Percentiles rank a stretch among this genome's conserved stretches.
These are phyloP conservation scores for Mycosphaerella arachidis DNA, from an alignment of 2,329 filamentous ascomycete species.

Conservation along the genomic window DNA sequence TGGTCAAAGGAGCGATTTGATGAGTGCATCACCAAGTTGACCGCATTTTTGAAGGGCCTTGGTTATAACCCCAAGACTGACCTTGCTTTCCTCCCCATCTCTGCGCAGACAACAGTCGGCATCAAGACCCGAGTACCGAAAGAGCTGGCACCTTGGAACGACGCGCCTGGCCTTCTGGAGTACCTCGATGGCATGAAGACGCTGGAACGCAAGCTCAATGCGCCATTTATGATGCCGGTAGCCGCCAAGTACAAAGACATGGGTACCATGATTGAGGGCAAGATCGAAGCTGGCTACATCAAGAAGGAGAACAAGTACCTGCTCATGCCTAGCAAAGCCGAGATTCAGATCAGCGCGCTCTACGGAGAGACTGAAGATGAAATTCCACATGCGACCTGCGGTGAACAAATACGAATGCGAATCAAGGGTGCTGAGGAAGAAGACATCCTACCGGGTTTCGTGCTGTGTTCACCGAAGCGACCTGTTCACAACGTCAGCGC, in stretches of 20 bases:
- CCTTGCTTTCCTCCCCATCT: constrained; percentile 92
- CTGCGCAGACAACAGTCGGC: constrained; percentile 76
- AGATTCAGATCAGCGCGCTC: constrained; percentile 73
- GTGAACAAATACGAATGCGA: constrained; percentile 89
- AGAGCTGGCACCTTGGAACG: constrained; percentile 74
- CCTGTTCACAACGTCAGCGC: constrained; percentile 82
- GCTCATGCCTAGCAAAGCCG: constrained; percentile 93
- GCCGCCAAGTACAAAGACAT: constrained; percentile 95
- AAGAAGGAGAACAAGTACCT: constrained; percentile 82
- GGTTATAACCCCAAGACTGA: constrained; percentile 94
- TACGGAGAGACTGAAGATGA: constrained; percentile 98
- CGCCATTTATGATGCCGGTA: constrained; percentile 98
- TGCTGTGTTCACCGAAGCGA: constrained; percentile 90
- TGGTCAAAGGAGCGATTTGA: constrained; percentile 92
- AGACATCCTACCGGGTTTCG: constrained; percentile 91
- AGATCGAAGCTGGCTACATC: constrained; percentile 89
- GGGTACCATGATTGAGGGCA: constrained; percentile 95
- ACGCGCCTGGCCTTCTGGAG: constrained; percentile 85
- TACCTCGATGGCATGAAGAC: constrained; percentile 92
- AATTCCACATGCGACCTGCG: constrained; percentile 72
- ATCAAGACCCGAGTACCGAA: constrained; percentile 85
- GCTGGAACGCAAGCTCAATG: constrained; percentile 91
- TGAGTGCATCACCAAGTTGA: constrained; percentile 86
- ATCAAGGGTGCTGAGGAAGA: constrained; percentile 96
- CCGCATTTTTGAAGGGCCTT: constrained; percentile 81